Base-by-base conservation (phyloP, 192 early-diverging fungal species). In the Oehlia diaphana region DNA sequence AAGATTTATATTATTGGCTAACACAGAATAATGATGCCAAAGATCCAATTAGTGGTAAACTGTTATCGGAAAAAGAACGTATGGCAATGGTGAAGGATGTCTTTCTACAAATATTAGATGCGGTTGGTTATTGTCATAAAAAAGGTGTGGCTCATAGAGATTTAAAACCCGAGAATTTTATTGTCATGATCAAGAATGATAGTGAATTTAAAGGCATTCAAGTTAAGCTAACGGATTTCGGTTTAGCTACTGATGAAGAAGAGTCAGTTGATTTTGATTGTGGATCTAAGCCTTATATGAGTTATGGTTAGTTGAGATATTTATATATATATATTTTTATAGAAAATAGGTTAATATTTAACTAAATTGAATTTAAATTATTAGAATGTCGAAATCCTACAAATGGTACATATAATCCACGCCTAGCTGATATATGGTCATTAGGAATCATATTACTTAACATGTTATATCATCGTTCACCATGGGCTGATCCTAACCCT, bases 191-290 rank as follows among this genome's bases (percentile, higher is more conserved):
- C 31, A 74, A 72, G 12, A 75, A 85, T 77, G 78, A 81, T 19
- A 53, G 16, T 62, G 72, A 61, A 12, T 28, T 21, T 26, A 70
- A 74, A 23, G 26, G 70, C 33, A 78, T 83, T 72, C 79, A 66
- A 28, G 85, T 96, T 73, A 95, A 96, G 83, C 86, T 97, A 47
- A 92, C 93, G 1, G 96, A 97, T 89, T 97, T 97, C 94, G 96
- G 96, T 14, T 88, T 97, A 42, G 92, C 96, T 28, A 97, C 96
- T 42, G 90, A 88, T 75, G 91, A 95, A 83, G 87, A 89, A 79
- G 90, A 91, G 71, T 94, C 94, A 13, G 89, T 87, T 47, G 96
- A 96, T 77, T 93, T 95, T 87, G 95, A 95, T 72, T 96, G 95
- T 80, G 96, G 96, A 23, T 92, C 89, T 74, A 88, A 88, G 67